Evolutionary conservation across 1,139 yeast genomes (phyloP), one percentile per base, ranked within the genome.

Genomic region (Geotrichum macrosporum): DNA sequence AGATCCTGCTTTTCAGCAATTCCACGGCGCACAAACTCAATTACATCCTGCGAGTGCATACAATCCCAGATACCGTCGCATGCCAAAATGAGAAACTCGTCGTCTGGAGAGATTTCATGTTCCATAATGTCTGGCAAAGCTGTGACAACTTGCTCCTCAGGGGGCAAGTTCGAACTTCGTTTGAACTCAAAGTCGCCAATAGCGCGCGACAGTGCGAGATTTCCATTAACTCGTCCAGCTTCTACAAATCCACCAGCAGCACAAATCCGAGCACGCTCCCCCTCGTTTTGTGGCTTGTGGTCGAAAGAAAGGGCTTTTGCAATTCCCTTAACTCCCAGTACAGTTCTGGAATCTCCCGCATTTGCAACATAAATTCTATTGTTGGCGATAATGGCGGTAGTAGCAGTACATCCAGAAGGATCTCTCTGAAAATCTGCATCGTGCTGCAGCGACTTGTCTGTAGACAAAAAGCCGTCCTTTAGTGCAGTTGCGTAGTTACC

Each of bases 31-130:
- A 92, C 89, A 68, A 94, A 80, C 67, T 89, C 96, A 44, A 92
- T 87, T 62, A 88, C 94, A 64, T 84, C 88, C 68, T 92, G 97
- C 32, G 95, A 84, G 6, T 94, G 78, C 66, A 88, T 76, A 71
- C 97, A 92, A 69, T 92, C 98, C 98, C 98, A 92, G 62, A 92
- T 92, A 63, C 98, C 98, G 66, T 92, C 98, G 71, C 97, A 92
- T 1, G 98, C 98, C 56, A 92, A 76, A 32, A 92, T 80, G 37
- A 92, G 73, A 64, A 92, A 92, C 70, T 92, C 98, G 66, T 92
- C 98, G 43, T 73, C 71, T 5, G 71, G 72, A 52, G 84, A 74
- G 48, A 84, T 67, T 19, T 72, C 68, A 65, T 88, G 97, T 62
- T 78, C 83, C 53, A 88, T 73, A 38, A 89, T 82, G 64, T 92